Evolutionary conservation across 23 red algal species (phyloP).

Genomic region (Gracilaria caudata): DNA sequence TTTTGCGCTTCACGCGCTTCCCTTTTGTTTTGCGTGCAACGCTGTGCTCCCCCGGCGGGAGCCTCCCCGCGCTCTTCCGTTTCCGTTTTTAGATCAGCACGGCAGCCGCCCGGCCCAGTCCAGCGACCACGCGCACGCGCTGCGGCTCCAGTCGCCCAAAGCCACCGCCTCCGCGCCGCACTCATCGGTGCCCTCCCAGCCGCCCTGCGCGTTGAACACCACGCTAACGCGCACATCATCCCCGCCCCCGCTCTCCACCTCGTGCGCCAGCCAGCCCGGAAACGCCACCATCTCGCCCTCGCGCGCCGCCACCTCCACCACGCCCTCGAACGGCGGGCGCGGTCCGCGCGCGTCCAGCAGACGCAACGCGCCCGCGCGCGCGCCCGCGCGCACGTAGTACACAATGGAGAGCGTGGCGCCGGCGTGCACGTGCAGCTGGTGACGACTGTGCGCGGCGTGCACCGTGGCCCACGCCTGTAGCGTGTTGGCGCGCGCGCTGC

Average conservation of each 20-base stretch:
- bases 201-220: constrained; percentile 10
- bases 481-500: not conserved
- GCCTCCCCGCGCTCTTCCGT: no score
- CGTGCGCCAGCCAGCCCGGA: constrained; percentile 26
- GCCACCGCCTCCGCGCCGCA: not conserved
- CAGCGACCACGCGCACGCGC: not conserved
- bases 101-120: not conserved
- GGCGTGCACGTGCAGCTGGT: constrained; percentile 11
- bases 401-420: constrained; percentile 1
- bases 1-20: not conserved
- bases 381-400: constrained; percentile 27
- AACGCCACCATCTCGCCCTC: constrained; percentile 29
- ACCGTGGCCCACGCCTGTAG: constrained; percentile 24
- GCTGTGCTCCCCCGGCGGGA: no score
- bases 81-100: not conserved
- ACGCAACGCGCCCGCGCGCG: constrained; percentile 12
- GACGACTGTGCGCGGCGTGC: not conserved
- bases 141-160: not conserved
- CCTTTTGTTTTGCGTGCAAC: no score
- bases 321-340: constrained; percentile 27
- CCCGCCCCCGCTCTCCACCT: constrained; percentile 1
- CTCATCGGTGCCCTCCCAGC: constrained; percentile 5
- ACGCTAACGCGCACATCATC: constrained; percentile 6
- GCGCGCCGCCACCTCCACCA: not conserved
- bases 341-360: constrained; percentile 31